Evolutionary conservation across 2,329 filamentous ascomycete species (phyloP).

Genomic region (Microsporum canis): DNA sequence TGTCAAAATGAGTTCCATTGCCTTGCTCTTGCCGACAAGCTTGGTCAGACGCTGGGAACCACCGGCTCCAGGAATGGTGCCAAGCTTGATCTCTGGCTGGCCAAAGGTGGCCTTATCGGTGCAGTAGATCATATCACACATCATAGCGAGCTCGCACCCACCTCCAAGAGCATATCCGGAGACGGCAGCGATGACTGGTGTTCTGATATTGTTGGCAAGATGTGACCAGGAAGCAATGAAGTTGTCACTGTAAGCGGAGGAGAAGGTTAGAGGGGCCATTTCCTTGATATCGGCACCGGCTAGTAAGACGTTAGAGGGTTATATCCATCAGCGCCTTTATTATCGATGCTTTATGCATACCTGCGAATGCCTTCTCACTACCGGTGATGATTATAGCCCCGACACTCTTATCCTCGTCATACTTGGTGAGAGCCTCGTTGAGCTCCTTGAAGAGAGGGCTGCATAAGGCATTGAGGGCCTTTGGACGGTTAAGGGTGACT

Average conservation of each 20-base stretch:
- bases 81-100: slow-evolving; percentile 93
- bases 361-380: slow-evolving; percentile 75
- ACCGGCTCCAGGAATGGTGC: slow-evolving; percentile 81
- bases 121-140: slow-evolving; percentile 93
- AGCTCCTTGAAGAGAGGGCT: slow-evolving; percentile 85
- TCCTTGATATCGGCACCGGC: slow-evolving; percentile 98
- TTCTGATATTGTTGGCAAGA: slow-evolving; percentile 73
- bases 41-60: slow-evolving; percentile 80
- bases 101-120: slow-evolving; percentile 79
- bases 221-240: slow-evolving; percentile 95
- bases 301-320: slow-evolving; percentile 14
- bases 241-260: slow-evolving; percentile 71
- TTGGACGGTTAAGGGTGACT: slow-evolving; percentile 92
- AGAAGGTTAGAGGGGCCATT: slow-evolving; percentile 88
- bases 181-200: slow-evolving; percentile 86
- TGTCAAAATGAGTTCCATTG: slow-evolving; percentile 86
- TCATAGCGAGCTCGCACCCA: slow-evolving; percentile 92
- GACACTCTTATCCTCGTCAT: slow-evolving; percentile 59
- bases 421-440: slow-evolving; percentile 60
- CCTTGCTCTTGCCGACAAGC: slow-evolving; percentile 69
- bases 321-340: not conserved
- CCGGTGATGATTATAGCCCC: slow-evolving; percentile 77
- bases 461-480: slow-evolving; percentile 87
- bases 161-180: slow-evolving; percentile 91
- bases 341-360: slow-evolving; percentile 20